Base-by-base conservation (phyloP, 306 rosid species). In the Astragalus membranaceus region DNA sequence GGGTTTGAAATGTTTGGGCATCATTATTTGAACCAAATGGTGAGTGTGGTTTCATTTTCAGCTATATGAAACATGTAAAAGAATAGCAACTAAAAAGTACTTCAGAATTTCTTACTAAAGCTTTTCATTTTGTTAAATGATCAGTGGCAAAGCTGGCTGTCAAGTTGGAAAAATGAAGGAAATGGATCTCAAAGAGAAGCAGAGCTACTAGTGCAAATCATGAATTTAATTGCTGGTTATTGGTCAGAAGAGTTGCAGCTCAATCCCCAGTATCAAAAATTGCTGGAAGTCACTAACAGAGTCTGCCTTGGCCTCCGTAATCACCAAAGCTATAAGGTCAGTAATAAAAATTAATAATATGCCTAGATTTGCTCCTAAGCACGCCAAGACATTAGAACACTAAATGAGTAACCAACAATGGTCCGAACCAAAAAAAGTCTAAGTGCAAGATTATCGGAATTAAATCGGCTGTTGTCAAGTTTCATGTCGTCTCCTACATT, bases 81-180 rank as follows among this genome's bases (percentile, higher is more conserved):
- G 2, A 26, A 3, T 26, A 26, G 30, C 30, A 26, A 3, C 3
- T 26, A 56, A 1, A 10, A 57, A 43, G 5, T 42, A 13, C 17
- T 55, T 6, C 1, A 33, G 53, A 32, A 36, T 11, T 65, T 29
- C 61, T 10, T 35, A 0, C 30, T 26, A 3, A 26, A 26, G 30
- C 3, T 26, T 46, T 17, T 2, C 44, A 11, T 10, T 53, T 1
- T 1, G 13, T 66, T 60, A 16, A 70, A 63, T 73, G 35, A 53
- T 72, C 23, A 90, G 98, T 90, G 96, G 98, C 81, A 78, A 50
- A 75, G 78, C 6, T 94, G 95, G 96, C 49, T 94, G 16, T 36
- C 84, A 36, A 84, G 79, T 69, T 87, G 96, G 97, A 60, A 80
- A 57, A 83, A 69, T 10, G 82, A 79, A 63, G 97, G 87, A 48